A percentile compares a stretch with the other conserved stretches of the same genome.
Evolutionary conservation across 2,329 filamentous ascomycete genomes (phyloP).

Genomic region (Aspergillus aculeatus): DNA sequence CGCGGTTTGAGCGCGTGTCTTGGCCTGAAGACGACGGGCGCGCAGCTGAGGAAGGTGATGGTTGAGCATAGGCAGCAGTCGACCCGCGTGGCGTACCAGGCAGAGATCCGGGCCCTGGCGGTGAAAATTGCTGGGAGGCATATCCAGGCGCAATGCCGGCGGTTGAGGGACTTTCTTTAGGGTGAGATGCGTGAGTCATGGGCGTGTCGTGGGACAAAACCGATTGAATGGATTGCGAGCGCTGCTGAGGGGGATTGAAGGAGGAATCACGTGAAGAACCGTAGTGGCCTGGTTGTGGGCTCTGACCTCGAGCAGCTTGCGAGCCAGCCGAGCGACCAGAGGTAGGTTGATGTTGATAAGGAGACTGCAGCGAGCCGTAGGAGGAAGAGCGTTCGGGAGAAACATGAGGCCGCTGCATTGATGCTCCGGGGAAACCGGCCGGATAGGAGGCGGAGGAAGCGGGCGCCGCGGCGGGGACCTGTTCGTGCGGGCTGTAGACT

Average conservation of each 20-base stretch:
- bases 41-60: slow-evolving; percentile 37
- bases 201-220: slow-evolving; percentile 36
- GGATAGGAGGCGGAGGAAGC: slow-evolving; percentile 27
- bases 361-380: slow-evolving; percentile 40
- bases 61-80: slow-evolving; percentile 35
- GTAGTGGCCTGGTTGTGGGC: slow-evolving; percentile 33
- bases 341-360: slow-evolving; percentile 41
- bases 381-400: slow-evolving; percentile 45
- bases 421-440: slow-evolving; percentile 28
- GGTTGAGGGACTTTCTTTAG: slow-evolving; percentile 36
- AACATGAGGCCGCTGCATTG: slow-evolving; percentile 41
- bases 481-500: slow-evolving; percentile 27
- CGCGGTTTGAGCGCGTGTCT: slow-evolving; percentile 32
- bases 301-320: slow-evolving; percentile 34
- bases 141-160: slow-evolving; percentile 30
- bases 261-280: slow-evolving; percentile 38
- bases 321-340: slow-evolving; percentile 31
- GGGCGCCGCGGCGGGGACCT: slow-evolving; percentile 16
- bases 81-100: slow-evolving; percentile 52
- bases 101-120: slow-evolving; percentile 43
- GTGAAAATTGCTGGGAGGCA: slow-evolving; percentile 36
- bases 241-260: slow-evolving; percentile 40
- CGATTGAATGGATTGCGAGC: slow-evolving; percentile 42
- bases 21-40: slow-evolving; percentile 41
- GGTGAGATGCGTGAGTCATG: slow-evolving; percentile 34